A percentile compares a stretch with the other conserved stretches of the same genome.
These are phyloP conservation scores for Mangifera indica DNA, from an alignment of 345 rosid genomes.

Conservation along the genomic window DNA sequence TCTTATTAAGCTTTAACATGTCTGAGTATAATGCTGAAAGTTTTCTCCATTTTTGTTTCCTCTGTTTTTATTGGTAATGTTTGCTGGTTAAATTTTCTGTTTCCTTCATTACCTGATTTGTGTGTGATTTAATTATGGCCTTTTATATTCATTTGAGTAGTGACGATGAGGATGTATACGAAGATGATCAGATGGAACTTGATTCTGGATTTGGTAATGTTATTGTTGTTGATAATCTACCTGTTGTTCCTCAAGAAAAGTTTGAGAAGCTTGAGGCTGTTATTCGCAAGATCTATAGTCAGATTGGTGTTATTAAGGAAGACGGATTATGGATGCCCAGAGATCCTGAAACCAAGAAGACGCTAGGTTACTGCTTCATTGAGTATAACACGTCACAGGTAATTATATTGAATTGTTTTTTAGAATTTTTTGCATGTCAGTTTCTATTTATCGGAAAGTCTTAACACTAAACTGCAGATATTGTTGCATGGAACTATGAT, in stretches of 20 bases:
- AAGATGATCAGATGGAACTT: conserved; percentile 62
- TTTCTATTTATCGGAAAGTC: too few species aligned
- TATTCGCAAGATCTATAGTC: conserved; percentile 67
- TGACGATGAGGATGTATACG: conserved; percentile 81
- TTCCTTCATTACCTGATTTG: neutral
- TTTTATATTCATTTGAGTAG: conserved; percentile 28
- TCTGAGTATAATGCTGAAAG: neutral
- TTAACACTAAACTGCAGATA: neutral
- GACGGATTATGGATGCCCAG: conserved; percentile 89
- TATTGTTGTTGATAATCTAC: conserved; percentile 81
- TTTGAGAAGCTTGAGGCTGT: conserved; percentile 89
- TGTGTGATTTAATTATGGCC: neutral
- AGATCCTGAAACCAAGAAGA: conserved; percentile 56
- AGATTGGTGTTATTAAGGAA: conserved; percentile 80
- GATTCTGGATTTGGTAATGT: conserved; percentile 75
- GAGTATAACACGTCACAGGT: conserved; percentile 89
- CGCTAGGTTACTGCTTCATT: conserved; percentile 80
- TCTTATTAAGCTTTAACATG: neutral
- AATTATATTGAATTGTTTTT: neutral
- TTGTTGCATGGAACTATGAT: neutral
- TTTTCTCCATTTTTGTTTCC: too few species aligned
- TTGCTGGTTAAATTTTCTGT: neutral
- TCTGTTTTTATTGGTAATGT: neutral
- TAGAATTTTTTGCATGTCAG: too few species aligned
- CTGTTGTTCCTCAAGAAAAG: conserved; percentile 70